Base-by-base conservation (phyloP, 345 rosid genomes). In the Pelargonium nanum region DNA sequence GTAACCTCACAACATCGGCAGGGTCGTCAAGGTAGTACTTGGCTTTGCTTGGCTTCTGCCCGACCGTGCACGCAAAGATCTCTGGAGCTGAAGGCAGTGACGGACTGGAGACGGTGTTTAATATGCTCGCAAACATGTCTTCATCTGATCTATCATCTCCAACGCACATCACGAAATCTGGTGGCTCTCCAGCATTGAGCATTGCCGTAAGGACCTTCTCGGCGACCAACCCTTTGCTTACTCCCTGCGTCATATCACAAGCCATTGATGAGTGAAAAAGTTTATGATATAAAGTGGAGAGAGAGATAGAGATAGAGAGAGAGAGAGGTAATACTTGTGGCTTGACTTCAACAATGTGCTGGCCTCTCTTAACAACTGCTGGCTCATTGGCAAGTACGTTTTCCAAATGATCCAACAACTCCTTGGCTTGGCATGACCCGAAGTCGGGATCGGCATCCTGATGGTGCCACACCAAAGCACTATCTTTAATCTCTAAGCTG, bases 141-240 rank as follows among this genome's bases (percentile, higher is more conserved):
- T 83, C 89, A 6, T 81, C 89, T 2, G 89, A 83, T 65, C 84
- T 79, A 53, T 83, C 89, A 3, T 83, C 86, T 24, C 89, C 89
- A 4, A 83, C 75, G 73, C 89, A 83, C 69, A 81, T 32, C 23
- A 81, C 81, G 4, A 83, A 75, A 55, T 83, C 84, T 0, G 86
- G 83, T 2, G 30, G 64, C 55, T 67, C 70, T 62, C 78, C 82
- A 6, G 62, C 74, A 28, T 67, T 65, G 45, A 61, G 28, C 77
- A 83, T 60, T 53, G 59, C 57, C 8, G 66, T 60, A 19, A 83
- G 78, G 60, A 83, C 77, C 70, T 79, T 78, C 61, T 70, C 81
- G 0, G 83, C 72, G 22, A 70, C 86, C 0, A 77, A 61, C 19
- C 89, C 89, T 65, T 83, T 83, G 44, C 72, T 70, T 51, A 81